Base-by-base conservation (phyloP, 2,329 filamentous ascomycete genomes). In the Stagonosporopsis vannaccii region DNA sequence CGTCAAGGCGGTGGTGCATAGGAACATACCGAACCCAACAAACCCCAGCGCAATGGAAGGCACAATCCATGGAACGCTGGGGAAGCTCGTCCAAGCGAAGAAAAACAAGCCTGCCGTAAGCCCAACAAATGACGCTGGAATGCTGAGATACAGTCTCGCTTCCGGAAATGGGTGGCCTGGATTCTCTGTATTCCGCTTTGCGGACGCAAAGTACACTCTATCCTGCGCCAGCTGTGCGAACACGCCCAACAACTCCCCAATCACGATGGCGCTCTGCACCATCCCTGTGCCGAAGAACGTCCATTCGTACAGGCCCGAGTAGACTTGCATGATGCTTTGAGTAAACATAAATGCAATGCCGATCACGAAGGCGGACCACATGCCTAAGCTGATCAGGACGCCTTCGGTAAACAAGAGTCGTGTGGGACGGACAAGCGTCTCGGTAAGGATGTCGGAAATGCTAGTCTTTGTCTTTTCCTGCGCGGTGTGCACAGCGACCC, bases 291-390 rank as follows among this genome's bases (percentile, higher is more conserved):
- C 71, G 52, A 76, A 77, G n/a, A 71, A 74, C 0, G 67, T 61
- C 75, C 75, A 81, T 30, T 59, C 68, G 61, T 81, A 81, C 2
- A 79, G 59, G 1, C 51, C 59, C 1, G 63, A 54, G 65, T 78
- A 80, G 47, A 81, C 76, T 60, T 79, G 73, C 11, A 75, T 75
- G 37, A 80, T 76, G 26, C 77, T 80, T 54, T 83, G 81, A 0
- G 80, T 82, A 67, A 81, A 82, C 59, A 82, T 75, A 65, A 80
- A 83, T 19, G 81, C 75, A 2, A 75, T 78, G n/a, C 79, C 79
- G 45, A 80, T 73, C 54, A 75, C 75, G 53, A 82, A 80, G 15
- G 78, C 77, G 7, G 78, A 80, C 80, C 80, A 82, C 17, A 83
- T 54, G 1, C 80, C 81, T 42, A 79, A 77, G 42, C 75, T 75